Evolutionary conservation across 495 filamentous ascomycete genomes (phyloP), one percentile per base, ranked within the genome.

Genomic region (Haplographium delicatum): DNA sequence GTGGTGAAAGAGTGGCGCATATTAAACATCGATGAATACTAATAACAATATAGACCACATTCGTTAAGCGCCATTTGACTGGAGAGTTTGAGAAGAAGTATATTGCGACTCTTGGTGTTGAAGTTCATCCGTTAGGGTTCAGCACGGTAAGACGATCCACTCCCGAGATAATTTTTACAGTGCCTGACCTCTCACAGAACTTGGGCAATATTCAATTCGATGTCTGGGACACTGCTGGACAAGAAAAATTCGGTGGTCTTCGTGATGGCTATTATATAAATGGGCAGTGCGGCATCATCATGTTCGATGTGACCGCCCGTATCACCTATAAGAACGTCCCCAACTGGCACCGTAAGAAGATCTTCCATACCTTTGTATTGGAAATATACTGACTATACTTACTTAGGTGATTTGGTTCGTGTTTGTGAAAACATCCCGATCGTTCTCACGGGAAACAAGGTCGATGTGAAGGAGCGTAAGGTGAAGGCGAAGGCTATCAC

Each of bases 261-360:
- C 84, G 94, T 74, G 94, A 99, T 76, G 94, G 94, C 54, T 99
- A 99, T 81, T 99, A 99, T 75, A 99, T 99, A 83, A 97, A 96
- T 80, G 94, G 94, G 59, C 93, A 97, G 76, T 96, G 93, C 70
- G 94, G 94, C 76, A 95, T 99, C 79, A 97, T 99, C 84, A 99
- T 99, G 94, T 99, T 99, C 74, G 94, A 99, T 70, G 94, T 99
- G 50, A 99, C 94, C 41, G 97, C 94, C 56, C 89, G 94, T 69
- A 99, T 99, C 71, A 99, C 94, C 66, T 99, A 99, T 84, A 99
- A 99, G 86, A 99, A 99, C 78, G 94, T 99, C 51, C 94, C 94
- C 70, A 97, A 97, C 86, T 99, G 94, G 94, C 94, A 99, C 72
- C 94, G 94, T 96, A 83, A 73, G 90, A 84, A 44, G 23, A 18